These are phyloP conservation scores for Xerocomus minutiporus DNA, from an alignment of 1,284 basidiomycete species.

Conservation along the genomic window DNA sequence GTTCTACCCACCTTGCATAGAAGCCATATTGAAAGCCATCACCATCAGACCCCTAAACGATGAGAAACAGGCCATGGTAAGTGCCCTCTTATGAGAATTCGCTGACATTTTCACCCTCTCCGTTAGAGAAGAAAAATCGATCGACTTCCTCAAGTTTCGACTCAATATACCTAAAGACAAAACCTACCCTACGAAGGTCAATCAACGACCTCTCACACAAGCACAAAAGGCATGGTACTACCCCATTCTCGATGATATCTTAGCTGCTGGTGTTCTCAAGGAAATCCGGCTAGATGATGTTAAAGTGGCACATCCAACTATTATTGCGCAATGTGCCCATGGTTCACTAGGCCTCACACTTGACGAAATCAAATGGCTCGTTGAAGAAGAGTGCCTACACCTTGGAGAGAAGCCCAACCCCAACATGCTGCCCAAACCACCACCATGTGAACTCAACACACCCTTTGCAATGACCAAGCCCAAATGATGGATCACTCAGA, in stretches of 20 bases:
- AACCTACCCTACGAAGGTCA: no score
- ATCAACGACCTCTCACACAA: no score
- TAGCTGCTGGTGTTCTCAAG: not conserved
- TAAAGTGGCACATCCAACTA: not conserved
- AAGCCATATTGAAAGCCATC: not conserved
- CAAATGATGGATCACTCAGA: constrained; percentile 1
- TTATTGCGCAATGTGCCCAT: not conserved
- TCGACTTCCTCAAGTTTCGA: no score
- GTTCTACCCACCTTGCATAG: not conserved
- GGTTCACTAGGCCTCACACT: no score
- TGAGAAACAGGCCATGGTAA: no score
- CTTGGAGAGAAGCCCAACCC: not conserved
- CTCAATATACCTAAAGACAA: no score
- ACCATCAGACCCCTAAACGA: no score
- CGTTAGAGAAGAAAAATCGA: no score
- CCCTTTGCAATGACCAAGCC: not conserved
- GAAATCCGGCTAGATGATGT: not conserved
- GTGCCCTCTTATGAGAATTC: not conserved
- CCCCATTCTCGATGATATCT: not conserved
- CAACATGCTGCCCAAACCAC: not conserved
- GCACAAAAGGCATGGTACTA: no score
- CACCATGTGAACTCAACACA: no score
- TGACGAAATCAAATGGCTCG: no score
- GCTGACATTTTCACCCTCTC: not conserved
- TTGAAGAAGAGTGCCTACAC: not conserved